Conservation (phyloP, 768 basidiomycete genomes). For the Termitomyces sp. region DNA sequence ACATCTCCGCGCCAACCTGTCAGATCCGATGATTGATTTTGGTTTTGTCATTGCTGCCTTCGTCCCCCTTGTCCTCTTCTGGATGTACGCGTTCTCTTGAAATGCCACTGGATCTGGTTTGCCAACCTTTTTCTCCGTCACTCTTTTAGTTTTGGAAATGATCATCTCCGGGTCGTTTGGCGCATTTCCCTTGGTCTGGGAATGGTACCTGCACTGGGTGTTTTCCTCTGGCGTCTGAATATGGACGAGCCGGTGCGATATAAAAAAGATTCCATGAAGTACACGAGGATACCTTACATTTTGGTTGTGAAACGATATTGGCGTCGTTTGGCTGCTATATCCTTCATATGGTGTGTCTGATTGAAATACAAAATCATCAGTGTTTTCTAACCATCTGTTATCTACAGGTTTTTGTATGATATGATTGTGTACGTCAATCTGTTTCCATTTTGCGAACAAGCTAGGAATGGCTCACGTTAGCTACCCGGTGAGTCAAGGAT, state of each 20-base stretch:
- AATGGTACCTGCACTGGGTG: constrained; percentile 65
- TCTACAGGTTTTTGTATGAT: constrained; percentile 64
- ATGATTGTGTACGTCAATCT: constrained; percentile 55
- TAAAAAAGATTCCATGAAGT: constrained; percentile 74
- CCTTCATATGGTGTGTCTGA: constrained; percentile 56
- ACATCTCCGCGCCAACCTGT: background rate
- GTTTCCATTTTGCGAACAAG: background rate
- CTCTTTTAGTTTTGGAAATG: constrained; percentile 52
- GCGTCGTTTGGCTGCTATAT: constrained; percentile 62
- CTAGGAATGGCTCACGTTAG: constrained; percentile 21
- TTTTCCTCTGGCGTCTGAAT: constrained; percentile 79
- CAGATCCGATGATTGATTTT: constrained; percentile 78
- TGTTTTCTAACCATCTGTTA: background rate
- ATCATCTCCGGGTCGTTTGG: constrained; percentile 84
- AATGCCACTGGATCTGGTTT: background rate
- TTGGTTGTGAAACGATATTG: constrained; percentile 80
- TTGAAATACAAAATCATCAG: background rate
- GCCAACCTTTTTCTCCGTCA: background rate
- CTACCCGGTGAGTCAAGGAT: constrained; percentile 47
- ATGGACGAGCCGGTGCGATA: constrained; percentile 77
- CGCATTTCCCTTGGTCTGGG: constrained; percentile 82
- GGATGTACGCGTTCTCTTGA: constrained; percentile 55
- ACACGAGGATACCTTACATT: constrained; percentile 63
- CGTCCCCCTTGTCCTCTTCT: constrained; percentile 77
- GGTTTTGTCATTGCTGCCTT: constrained; percentile 77